Evolutionary conservation across 768 basidiomycete genomes (phyloP), one percentile per base, ranked within the genome.

Genomic region (Leccinum subtestaceum): DNA sequence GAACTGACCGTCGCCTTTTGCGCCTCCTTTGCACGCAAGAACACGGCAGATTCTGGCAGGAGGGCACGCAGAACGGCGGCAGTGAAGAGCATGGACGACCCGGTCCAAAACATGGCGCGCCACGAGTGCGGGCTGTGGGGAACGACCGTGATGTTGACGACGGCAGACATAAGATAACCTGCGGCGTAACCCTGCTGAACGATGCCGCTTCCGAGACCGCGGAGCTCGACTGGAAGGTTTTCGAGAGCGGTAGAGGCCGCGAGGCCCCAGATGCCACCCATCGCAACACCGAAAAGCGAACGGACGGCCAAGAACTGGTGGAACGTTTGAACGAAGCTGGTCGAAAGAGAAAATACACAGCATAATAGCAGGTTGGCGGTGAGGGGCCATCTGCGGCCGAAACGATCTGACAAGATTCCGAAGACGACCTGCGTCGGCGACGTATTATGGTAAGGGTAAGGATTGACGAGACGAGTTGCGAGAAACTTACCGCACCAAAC

Each of bases 181-280:
- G 87, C 80, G 0, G 93, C 91, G 66, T 96, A 96, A n/a, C 93
- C 95, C 70, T 95, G 87, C 65, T 98, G 95, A 12, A 98, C 72
- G 55, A 97, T 78, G 11, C 96, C 95, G 34, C 85, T 88, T 4
- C 86, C 87, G 5, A 97, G 77, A 34, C 96, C 96, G 70, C 95
- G 89, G 29, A 86, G 84, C 66, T 92, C 89, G n/a, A 90, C 86
- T 0, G 95, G 95, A 15, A 96, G 81, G 69, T 93, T 95, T 70
- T 98, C 95, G 43, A 96, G 86, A 0, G 90, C 86, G 1, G 90
- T 94, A 0, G 91, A 81, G 1, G 91, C 80, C 0, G 93, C 85
- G 40, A 94, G 77, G 31, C 93, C 93, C 93, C 95, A 96, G 48
- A 96, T 81, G 0, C 91, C 92, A 48, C 92, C 91, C 92, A 94